phyloP scores from a whole-genome alignment of 129 eudicot species.

The Apium graveolens region DNA sequence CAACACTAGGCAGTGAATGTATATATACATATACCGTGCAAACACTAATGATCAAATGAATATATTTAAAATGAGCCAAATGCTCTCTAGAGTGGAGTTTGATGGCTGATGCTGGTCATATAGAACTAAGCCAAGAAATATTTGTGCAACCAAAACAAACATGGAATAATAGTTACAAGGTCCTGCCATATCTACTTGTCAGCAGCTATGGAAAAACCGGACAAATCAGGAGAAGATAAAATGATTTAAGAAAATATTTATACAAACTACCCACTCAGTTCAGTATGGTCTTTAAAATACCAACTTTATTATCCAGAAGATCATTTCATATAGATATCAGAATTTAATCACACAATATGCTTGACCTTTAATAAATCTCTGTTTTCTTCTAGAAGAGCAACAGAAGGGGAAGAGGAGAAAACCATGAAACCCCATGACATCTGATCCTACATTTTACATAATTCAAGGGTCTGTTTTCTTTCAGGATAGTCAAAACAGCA shows the following conservation, averaged over 20 bases:
- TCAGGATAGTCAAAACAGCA: slow-evolving; percentile 13
- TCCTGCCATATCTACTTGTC: not conserved
- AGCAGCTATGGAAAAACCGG: not conserved
- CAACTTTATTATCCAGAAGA: not conserved
- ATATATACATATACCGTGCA: not conserved
- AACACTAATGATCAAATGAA: too few species aligned
- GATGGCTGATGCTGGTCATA: not conserved
- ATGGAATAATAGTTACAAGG: not conserved
- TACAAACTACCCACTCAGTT: not conserved
- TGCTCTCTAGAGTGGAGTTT: not conserved
- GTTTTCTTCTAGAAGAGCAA: slow-evolving; percentile 7
- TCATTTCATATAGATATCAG: not conserved
- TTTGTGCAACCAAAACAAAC: not conserved
- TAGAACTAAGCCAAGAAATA: not conserved
- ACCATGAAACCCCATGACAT: not conserved
- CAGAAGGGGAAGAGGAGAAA: not conserved
- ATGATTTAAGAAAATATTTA: not conserved
- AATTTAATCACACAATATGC: not conserved
- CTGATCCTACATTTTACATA: slow-evolving; percentile 3
- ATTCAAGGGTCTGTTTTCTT: slow-evolving; percentile 12
- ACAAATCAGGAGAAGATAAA: not conserved
- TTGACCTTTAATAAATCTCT: slow-evolving; percentile 8
- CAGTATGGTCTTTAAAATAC: not conserved
- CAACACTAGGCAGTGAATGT: not conserved
- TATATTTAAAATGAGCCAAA: not conserved